Evolutionary conservation across 345 rosid species (phyloP).

Genomic region (Salix koriyanagi): DNA sequence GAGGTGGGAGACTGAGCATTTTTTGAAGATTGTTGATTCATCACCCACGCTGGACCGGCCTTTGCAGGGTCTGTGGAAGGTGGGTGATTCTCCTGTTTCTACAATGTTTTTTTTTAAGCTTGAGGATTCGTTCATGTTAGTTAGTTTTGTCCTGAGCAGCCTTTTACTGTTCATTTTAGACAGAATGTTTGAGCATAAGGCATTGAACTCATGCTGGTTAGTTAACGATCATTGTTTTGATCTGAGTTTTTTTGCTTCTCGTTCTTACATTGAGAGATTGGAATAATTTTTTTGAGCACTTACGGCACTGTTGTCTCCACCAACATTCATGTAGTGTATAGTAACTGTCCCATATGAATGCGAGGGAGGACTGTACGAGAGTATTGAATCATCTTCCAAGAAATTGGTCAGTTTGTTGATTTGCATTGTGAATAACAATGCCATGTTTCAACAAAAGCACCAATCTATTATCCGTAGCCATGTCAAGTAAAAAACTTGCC

Average conservation of each 20-base stretch:
- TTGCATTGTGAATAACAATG: neutral
- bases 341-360: neutral
- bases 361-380: neutral
- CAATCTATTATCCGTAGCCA: neutral
- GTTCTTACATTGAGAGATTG: no score
- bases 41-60: conserved; percentile 63
- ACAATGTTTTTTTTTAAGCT: neutral
- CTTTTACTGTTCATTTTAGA: no score
- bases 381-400: neutral
- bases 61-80: conserved; percentile 94
- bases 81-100: conserved; percentile 15
- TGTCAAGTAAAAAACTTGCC: neutral
- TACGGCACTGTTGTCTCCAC: no score
- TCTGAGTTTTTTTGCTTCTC: no score
- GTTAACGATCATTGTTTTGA: no score
- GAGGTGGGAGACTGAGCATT: conserved; percentile 82
- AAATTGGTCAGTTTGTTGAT: neutral
- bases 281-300: no score
- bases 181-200: no score
- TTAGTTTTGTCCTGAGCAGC: no score
- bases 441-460: neutral
- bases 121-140: neutral
- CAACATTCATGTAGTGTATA: no score
- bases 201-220: no score
- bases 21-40: conserved; percentile 64